phyloP scores from a whole-genome alignment of 768 basidiomycete species.

The Sarcomyxa edulis region DNA sequence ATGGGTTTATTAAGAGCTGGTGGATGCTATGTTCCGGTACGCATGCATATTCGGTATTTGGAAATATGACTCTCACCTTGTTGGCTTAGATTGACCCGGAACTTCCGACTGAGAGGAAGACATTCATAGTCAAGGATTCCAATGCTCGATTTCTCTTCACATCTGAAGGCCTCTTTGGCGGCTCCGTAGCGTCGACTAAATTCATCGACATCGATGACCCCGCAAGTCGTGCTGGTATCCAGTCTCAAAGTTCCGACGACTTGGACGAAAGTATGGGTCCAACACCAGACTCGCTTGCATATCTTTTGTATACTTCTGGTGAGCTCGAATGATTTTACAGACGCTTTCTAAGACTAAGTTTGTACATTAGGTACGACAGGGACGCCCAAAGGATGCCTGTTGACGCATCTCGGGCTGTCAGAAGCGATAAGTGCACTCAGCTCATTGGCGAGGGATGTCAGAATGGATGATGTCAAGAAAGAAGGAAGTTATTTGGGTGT shows the following conservation, averaged over 20 bases:
- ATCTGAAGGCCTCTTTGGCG: slow-evolving; percentile 13
- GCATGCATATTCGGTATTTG: slow-evolving; percentile 8
- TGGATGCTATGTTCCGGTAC: slow-evolving; percentile 47
- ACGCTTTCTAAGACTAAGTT: neutral
- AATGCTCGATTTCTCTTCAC: slow-evolving; percentile 36
- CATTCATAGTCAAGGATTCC: slow-evolving; percentile 38
- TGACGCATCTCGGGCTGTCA: slow-evolving; percentile 26
- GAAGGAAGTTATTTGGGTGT: slow-evolving; percentile 31
- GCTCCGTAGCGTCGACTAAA: slow-evolving; percentile 17
- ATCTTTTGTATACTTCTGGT: slow-evolving; percentile 49
- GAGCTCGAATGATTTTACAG: slow-evolving; percentile 2
- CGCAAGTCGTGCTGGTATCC: slow-evolving; percentile 20
- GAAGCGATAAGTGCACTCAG: slow-evolving; percentile 28
- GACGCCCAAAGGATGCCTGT: slow-evolving; percentile 45
- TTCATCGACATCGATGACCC: slow-evolving; percentile 20
- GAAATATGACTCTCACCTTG: slow-evolving; percentile 1
- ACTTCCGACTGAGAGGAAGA: slow-evolving; percentile 38
- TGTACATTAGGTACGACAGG: slow-evolving; percentile 38
- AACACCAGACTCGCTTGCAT: slow-evolving; percentile 28
- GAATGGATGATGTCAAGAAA: slow-evolving; percentile 18
- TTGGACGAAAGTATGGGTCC: slow-evolving; percentile 24
- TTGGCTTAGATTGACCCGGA: slow-evolving; percentile 42
- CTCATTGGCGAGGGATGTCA: slow-evolving; percentile 22
- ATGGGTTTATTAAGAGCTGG: slow-evolving; percentile 43
- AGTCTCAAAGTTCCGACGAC: slow-evolving; percentile 19